Percentiles rank a stretch among this genome's conserved stretches.
These are phyloP conservation scores for Bodo saltans DNA, from an alignment of 78 protist genomes.

Conservation along the genomic window DNA sequence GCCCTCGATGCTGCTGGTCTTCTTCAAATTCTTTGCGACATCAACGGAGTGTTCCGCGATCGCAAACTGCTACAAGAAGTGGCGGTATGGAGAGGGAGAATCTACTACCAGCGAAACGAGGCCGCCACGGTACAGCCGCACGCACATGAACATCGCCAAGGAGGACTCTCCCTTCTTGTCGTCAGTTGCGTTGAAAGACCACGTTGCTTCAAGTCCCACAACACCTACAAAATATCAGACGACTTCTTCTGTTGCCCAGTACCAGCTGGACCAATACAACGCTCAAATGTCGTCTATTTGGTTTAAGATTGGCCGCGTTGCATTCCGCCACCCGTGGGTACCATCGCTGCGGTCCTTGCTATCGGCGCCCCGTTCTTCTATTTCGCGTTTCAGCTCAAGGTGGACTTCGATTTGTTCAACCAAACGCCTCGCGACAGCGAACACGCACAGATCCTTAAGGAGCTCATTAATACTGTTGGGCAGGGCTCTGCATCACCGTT, in stretches of 20 bases:
- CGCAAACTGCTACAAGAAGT: too few relatives aligned
- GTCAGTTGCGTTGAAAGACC: too few relatives aligned
- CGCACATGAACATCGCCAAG: too few relatives aligned
- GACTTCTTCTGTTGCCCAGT: too few relatives aligned
- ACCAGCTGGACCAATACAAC: too few relatives aligned
- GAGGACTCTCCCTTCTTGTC: too few relatives aligned
- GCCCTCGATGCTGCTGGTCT: constrained; percentile 5
- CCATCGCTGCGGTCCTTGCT: not conserved
- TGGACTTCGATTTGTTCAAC: not conserved
- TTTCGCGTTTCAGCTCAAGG: not conserved
- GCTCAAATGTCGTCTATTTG: not conserved
- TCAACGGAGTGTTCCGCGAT: too few relatives aligned
- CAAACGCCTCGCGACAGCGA: not conserved
- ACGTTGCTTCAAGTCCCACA: too few relatives aligned
- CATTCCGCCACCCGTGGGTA: not conserved
- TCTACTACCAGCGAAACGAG: too few relatives aligned
- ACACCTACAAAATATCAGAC: too few relatives aligned
- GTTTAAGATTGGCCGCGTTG: not conserved
- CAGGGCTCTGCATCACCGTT: not conserved
- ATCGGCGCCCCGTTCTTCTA: not conserved
- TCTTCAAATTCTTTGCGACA: not conserved
- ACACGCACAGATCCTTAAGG: not conserved
- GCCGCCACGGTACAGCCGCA: too few relatives aligned
- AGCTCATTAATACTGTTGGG: not conserved
- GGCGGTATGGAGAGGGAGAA: too few relatives aligned